Base-by-base conservation (phyloP, 768 basidiomycete genomes). In the Daedaleopsis sinensis region DNA sequence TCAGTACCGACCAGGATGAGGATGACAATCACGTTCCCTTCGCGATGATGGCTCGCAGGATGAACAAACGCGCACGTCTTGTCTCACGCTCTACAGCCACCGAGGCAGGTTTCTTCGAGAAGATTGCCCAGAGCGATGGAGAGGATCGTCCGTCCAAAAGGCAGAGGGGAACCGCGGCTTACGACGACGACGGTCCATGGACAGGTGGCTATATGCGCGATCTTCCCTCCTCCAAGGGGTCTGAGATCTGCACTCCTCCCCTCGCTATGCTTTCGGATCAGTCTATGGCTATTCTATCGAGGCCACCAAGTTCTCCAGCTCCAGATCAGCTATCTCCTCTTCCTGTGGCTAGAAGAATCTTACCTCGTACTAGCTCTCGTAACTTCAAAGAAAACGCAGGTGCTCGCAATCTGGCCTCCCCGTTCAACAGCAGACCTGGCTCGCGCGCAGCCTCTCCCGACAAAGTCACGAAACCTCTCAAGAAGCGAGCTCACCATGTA, bases 61-160 rank as follows among this genome's bases (percentile, higher is more conserved):
- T 81, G 76, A 77, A 80, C 65, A 83, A 83, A 65, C 74, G 82
- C 16, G 78, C 80, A 12, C 79, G 81, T 59, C 74, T 76, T n/a
- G 71, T 60, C n/a, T 52, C 37, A 24, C 44, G 53, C 19, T 50
- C 52, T 19, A 44, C 32, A 13, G 32, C 36, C 1, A 18, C 27
- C 37, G 58, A 62, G 19, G 21, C 38, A 11, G 36, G 27, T 6
- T 2, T 21, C 18, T 35, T 16, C 3, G 53, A 58, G 36, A 18
- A 54, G 10, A 27, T 52, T n/a, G 37, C 38, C 32, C 51, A 27
- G 0, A 32, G 42, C 35, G 62, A 52, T 24, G 52, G 18, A 32
- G 62, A 69, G 9, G 70, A 71, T 2, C 72, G 70, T 52, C 65
- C 70, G 1, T 57, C 68, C 19, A 82, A 81, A 67, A 73, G 72